phyloP scores from a whole-genome alignment of 23 red algal species.

The Gracilaria caudata region DNA sequence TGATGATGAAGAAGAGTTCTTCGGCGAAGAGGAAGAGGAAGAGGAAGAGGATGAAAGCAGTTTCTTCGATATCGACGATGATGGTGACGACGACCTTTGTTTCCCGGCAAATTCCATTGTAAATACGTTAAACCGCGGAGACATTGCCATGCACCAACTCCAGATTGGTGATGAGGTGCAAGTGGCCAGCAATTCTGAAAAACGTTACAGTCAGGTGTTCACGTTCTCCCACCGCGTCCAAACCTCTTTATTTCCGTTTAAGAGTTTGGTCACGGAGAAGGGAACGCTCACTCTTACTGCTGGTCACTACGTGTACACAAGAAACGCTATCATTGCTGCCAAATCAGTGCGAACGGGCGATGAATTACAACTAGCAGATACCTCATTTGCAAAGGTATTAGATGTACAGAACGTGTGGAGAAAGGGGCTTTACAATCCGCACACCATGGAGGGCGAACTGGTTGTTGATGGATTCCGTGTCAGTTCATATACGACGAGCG shows the following conservation, averaged over 20 bases:
- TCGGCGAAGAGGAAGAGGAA: slow-evolving; percentile 1
- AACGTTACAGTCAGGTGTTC: slow-evolving; percentile 15
- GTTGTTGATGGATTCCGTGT: slow-evolving; percentile 76
- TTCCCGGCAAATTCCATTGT: slow-evolving; percentile 73
- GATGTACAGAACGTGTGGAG: slow-evolving; percentile 33
- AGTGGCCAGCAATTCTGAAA: neutral
- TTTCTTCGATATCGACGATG: neutral
- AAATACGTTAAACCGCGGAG: slow-evolving; percentile 10
- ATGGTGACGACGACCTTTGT: slow-evolving; percentile 40
- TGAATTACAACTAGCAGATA: slow-evolving; percentile 8
- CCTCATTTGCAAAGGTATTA: neutral
- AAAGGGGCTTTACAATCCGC: slow-evolving; percentile 77
- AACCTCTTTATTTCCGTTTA: neutral
- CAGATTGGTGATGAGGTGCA: slow-evolving; percentile 62
- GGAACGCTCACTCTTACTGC: neutral
- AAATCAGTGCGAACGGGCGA: slow-evolving; percentile 31
- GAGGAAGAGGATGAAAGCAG: neutral
- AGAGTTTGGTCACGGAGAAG: neutral
- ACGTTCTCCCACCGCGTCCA: slow-evolving; percentile 17
- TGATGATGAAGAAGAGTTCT: slow-evolving; percentile 9
- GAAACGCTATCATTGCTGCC: neutral
- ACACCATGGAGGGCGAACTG: slow-evolving; percentile 54
- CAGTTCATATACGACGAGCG: slow-evolving; percentile 51
- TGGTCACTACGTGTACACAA: slow-evolving; percentile 44
- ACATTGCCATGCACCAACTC: slow-evolving; percentile 61